phyloP scores from a whole-genome alignment of 2,329 filamentous ascomycete species.

The Aureobasidium sp. region DNA sequence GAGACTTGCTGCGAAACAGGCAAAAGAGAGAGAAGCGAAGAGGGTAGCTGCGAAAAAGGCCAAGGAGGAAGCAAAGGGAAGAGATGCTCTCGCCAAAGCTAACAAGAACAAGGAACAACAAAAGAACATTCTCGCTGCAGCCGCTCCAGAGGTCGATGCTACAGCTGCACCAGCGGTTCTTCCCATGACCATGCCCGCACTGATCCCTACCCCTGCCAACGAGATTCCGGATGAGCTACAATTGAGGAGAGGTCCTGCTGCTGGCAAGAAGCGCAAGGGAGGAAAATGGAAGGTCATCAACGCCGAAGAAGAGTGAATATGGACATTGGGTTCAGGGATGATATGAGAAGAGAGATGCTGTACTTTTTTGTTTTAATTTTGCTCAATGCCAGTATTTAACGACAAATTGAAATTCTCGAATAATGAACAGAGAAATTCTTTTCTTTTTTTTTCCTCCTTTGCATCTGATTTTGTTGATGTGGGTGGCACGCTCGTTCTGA shows the following conservation, averaged over 20 bases:
- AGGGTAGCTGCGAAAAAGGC: neutral
- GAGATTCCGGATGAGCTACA: neutral
- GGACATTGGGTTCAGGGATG: neutral
- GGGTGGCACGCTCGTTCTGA: too few species aligned
- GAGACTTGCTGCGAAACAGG: neutral
- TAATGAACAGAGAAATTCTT: too few species aligned
- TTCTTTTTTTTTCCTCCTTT: too few species aligned
- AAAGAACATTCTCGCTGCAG: too few species aligned
- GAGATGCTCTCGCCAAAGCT: neutral
- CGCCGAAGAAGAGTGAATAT: neutral
- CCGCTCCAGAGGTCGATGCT: neutral
- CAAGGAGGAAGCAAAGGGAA: neutral
- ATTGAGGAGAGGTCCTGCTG: neutral
- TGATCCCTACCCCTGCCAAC: neutral
- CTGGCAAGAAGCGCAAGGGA: constrained; percentile 3
- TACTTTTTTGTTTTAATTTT: too few species aligned
- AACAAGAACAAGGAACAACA: too few species aligned
- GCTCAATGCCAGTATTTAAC: too few species aligned
- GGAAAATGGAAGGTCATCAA: neutral
- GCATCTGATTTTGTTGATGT: too few species aligned
- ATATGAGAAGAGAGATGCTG: neutral
- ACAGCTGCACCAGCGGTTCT: neutral
- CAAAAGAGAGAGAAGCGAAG: neutral
- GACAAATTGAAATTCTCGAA: too few species aligned
- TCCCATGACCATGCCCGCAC: neutral